These are phyloP conservation scores for Ajuga chamaepitys DNA, from an alignment of 257 asterid species.

Conservation along the genomic window DNA sequence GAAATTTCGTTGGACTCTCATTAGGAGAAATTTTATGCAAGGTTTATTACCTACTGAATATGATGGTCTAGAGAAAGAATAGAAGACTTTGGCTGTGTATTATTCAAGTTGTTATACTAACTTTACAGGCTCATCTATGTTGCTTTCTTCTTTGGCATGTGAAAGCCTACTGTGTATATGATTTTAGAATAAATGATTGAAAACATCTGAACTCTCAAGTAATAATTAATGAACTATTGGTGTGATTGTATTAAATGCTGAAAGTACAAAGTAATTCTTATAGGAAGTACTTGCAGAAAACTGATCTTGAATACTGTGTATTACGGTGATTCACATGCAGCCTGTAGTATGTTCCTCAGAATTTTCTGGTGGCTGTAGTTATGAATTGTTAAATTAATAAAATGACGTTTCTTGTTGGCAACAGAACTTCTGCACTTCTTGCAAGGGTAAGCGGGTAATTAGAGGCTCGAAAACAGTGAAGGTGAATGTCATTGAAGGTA, in stretches of 20 bases:
- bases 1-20: background rate
- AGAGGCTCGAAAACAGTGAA: constrained; percentile 69
- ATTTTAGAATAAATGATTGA: background rate
- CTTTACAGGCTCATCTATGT: background rate
- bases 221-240: background rate
- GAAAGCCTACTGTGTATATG: background rate
- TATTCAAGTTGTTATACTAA: background rate
- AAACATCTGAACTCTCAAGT: background rate
- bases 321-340: constrained; percentile 1
- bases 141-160: constrained; percentile 1
- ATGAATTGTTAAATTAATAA: background rate
- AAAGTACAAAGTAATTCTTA: background rate
- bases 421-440: constrained; percentile 81
- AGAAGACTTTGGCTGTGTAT: background rate
- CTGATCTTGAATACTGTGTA: background rate
- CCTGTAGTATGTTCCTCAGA: background rate
- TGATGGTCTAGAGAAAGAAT: background rate
- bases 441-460: constrained; percentile 69
- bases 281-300: background rate
- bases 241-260: background rate
- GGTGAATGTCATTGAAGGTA: constrained; percentile 80
- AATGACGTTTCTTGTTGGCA: constrained; percentile 13
- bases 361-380: background rate
- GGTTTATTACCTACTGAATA: background rate
- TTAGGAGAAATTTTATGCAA: background rate